Base-by-base conservation (phyloP, 164 flowering plant species). In the Saururus chinensis region DNA sequence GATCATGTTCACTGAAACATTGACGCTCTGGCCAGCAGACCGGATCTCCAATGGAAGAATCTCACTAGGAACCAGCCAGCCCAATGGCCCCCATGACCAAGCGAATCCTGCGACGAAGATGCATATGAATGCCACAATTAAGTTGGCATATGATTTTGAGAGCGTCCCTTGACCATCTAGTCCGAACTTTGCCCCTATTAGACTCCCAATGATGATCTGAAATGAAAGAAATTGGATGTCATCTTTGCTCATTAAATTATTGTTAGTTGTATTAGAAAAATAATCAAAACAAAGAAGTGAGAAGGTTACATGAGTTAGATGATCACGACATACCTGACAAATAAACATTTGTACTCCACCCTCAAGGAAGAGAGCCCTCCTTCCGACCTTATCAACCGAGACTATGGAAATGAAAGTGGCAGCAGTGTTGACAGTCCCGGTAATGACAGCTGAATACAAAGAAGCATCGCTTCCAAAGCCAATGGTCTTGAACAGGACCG, bases 31-130 rank as follows among this genome's bases (percentile, higher is more conserved):
- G 0, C 95, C 95, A 2, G 83, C 76, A 0, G 89, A 71, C 37
- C 92, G 70, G 8, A 79, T 81, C 72, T 82, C 83, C n/a, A 84
- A 54, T 1, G 85, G 85, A 67, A 84, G 81, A 0, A 78, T 81
- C 57, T 81, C 84, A 51, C 84, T 82, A 0, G 86, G 84, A 22
- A 84, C 77, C 61, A 84, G 64, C 89, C 89, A 82, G 0, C 89
- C 89, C 0, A 84, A 68, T 23, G 89, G 89, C 0, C 89, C 89
- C 89, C 89, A 82, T 20, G 88, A 84, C 88, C 86, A 84, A 0
- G 88, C 86, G 51, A 84, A 84, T 0, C 77, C 66, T 68, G 73
- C 68, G 16, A 83, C 84, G 42, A 41, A 84, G 0, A 73, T 0
- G 20, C 84, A 81, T 26, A 84, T 84, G 0, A 80, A 69, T 0